Evolutionary conservation across 352 stramenopile genomes (phyloP).

Genomic region (Phytophthora macrochlamydospora): DNA sequence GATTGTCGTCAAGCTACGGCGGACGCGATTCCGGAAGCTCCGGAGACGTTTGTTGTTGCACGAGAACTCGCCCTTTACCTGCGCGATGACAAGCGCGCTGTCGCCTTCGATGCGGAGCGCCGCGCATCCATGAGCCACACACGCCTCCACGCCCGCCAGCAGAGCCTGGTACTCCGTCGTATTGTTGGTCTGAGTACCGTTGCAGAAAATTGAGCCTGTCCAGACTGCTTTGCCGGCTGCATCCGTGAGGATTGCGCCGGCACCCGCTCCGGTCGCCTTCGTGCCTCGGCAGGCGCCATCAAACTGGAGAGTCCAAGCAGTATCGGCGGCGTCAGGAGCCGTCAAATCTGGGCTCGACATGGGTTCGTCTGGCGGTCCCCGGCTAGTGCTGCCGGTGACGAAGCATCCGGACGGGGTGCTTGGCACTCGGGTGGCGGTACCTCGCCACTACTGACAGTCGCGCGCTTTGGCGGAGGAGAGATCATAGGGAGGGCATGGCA

Average conservation of each 20-base stretch:
- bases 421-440: too few relatives aligned
- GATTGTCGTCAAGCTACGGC: neutral
- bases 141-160: slow-evolving; percentile 16
- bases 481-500: too few relatives aligned
- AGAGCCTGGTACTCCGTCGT: slow-evolving; percentile 31
- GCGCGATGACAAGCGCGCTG: slow-evolving; percentile 15
- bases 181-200: slow-evolving; percentile 28
- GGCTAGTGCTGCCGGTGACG: too few relatives aligned
- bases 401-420: too few relatives aligned
- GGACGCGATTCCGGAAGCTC: neutral
- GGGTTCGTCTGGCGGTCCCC: too few relatives aligned
- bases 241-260: slow-evolving; percentile 12
- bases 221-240: slow-evolving; percentile 13
- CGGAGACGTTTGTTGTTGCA: neutral
- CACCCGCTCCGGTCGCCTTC: slow-evolving; percentile 16
- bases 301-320: slow-evolving; percentile 5
- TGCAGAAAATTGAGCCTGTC: slow-evolving; percentile 17
- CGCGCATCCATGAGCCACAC: slow-evolving; percentile 7
- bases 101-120: slow-evolving; percentile 11
- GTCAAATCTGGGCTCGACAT: too few relatives aligned
- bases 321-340: too few relatives aligned
- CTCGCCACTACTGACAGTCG: too few relatives aligned
- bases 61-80: slow-evolving; percentile 10
- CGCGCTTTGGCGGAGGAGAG: too few relatives aligned
- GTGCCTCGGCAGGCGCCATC: slow-evolving; percentile 23